Evolutionary conservation across 805 yeast species (phyloP).

Genomic region (Cyberlindnera petersonii): DNA sequence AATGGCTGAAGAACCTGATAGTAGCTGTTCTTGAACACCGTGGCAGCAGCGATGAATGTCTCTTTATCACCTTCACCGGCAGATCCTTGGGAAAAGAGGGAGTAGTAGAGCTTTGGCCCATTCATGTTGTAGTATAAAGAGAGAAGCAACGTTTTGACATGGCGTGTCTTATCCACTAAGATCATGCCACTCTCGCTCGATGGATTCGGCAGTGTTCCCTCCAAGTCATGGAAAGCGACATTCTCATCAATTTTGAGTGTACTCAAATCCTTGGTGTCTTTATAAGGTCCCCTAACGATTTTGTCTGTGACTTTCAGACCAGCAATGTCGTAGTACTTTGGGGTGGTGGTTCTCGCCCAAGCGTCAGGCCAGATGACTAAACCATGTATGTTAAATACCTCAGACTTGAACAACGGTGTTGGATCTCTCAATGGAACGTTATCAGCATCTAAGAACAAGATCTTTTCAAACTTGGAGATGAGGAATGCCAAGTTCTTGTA

Average conservation of each 20-base stretch:
- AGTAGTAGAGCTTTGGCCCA: constrained; percentile 59
- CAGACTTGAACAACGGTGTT: constrained; percentile 43
- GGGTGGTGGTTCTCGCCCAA: constrained; percentile 67
- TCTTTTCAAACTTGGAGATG: constrained; percentile 66
- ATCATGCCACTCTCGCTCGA: constrained; percentile 64
- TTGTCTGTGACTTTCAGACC: constrained; percentile 32
- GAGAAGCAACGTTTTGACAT: constrained; percentile 47
- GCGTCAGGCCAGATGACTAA: constrained; percentile 66
- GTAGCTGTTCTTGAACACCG: constrained; percentile 41
- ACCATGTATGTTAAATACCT: constrained; percentile 39
- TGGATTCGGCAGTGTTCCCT: constrained; percentile 58
- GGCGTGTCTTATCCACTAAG: constrained; percentile 50
- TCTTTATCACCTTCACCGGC: constrained; percentile 81
- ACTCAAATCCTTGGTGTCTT: constrained; percentile 24
- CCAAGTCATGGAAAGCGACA: constrained; percentile 48
- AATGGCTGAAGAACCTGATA: constrained; percentile 41
- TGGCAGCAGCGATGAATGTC: constrained; percentile 61
- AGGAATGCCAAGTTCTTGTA: constrained; percentile 63
- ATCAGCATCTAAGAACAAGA: constrained; percentile 68
- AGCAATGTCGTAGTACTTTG: constrained; percentile 53
- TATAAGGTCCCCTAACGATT: constrained; percentile 34
- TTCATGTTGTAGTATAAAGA: constrained; percentile 58
- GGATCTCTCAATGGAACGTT: constrained; percentile 63
- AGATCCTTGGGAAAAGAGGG: constrained; percentile 54
- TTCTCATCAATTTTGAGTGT: constrained; percentile 20